phyloP scores from a whole-genome alignment of 1,284 basidiomycete genomes.

The Microstroma glucosiphilum region DNA sequence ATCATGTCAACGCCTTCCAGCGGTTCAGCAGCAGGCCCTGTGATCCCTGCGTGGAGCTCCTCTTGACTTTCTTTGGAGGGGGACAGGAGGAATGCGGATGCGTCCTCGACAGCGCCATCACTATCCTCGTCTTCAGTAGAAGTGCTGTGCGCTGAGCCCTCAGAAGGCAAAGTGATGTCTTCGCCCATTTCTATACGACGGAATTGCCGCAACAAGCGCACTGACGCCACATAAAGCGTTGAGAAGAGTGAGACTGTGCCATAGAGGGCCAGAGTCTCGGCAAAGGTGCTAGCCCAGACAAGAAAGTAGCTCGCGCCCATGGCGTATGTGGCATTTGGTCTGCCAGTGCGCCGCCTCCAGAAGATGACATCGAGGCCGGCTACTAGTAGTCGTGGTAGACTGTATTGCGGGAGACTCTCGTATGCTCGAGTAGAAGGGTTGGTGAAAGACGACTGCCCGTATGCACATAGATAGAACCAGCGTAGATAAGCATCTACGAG shows the following conservation, averaged over 20 bases:
- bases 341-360: neutral
- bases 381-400: neutral
- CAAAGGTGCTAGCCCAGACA: neutral
- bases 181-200: no score
- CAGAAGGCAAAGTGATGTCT: no score
- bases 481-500: conserved; percentile 28
- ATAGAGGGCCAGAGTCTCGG: neutral
- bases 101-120: neutral
- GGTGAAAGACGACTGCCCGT: neutral
- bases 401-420: neutral
- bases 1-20: neutral
- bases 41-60: no score
- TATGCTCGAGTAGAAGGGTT: neutral
- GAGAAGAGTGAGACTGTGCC: neutral
- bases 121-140: neutral
- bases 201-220: neutral
- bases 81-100: neutral
- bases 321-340: neutral
- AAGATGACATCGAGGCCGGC: neutral
- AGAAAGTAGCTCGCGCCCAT: neutral
- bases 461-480: conserved; percentile 30
- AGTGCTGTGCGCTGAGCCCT: no score
- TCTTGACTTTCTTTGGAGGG: no score
- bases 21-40: no score
- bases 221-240: neutral